Conservation (phyloP, 371 early-diverging fungal genomes). For the Zancudomyces culisetae region DNA sequence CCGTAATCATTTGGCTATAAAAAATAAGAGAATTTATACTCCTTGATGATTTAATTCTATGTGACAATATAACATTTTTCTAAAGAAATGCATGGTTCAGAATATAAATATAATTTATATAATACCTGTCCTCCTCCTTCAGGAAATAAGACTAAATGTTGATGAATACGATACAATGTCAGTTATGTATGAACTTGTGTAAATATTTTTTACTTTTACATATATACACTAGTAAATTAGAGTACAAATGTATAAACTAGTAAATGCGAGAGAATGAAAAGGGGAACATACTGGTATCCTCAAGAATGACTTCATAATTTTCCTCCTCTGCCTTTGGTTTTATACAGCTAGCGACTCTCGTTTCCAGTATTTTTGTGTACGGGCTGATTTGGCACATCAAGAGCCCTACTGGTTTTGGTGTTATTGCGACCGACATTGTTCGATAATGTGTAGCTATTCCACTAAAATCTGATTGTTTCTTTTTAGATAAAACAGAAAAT, state of each 20-base stretch:
- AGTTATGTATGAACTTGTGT: too few relatives aligned
- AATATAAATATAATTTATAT: background rate
- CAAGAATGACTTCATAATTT: slow-evolving; percentile 1
- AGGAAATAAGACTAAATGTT: slow-evolving; percentile 36
- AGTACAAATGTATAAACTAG: too few relatives aligned
- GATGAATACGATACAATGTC: too few relatives aligned
- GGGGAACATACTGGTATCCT: slow-evolving; percentile 3
- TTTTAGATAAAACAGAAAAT: too few relatives aligned
- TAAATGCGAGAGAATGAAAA: too few relatives aligned
- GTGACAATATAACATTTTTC: background rate
- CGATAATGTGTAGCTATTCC: background rate
- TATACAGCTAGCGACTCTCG: background rate
- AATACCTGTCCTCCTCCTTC: slow-evolving; percentile 45
- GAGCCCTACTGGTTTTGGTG: slow-evolving; percentile 1
- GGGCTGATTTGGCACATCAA: slow-evolving; percentile 1
- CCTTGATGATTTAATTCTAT: background rate
- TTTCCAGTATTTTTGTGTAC: background rate
- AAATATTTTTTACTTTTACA: too few relatives aligned
- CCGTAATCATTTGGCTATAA: slow-evolving; percentile 39
- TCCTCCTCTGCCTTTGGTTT: background rate
- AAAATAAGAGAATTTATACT: too few relatives aligned
- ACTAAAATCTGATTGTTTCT: too few relatives aligned
- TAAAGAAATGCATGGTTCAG: background rate
- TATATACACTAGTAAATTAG: too few relatives aligned
- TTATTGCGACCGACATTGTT: background rate